Percentiles rank a stretch among this genome's conserved stretches.
Evolutionary conservation across 164 flowering plant species (phyloP).

Genomic region (Umbilicus rupestris): DNA sequence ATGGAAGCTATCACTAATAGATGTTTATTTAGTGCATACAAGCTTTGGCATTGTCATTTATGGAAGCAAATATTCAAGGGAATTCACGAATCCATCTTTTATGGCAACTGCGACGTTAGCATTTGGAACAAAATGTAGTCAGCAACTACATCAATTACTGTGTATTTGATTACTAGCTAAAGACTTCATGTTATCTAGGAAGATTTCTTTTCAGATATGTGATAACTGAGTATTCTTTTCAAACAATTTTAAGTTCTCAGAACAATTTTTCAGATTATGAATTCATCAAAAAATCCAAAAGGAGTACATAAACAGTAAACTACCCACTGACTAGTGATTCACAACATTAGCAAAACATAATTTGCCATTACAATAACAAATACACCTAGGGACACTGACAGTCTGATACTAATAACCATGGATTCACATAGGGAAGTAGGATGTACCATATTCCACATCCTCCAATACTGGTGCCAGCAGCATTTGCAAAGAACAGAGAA

Average conservation of each 20-base stretch:
- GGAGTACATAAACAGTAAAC: too few species aligned
- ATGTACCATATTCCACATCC: slow-evolving; percentile 98
- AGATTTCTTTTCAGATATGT: too few species aligned
- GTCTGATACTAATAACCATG: neutral
- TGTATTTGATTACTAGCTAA: neutral
- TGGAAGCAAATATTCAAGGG: too few species aligned
- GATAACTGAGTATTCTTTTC: neutral
- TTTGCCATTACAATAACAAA: neutral
- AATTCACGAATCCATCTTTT: too few species aligned
- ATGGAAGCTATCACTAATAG: neutral
- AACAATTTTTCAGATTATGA: too few species aligned
- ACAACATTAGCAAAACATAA: too few species aligned
- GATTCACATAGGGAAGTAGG: slow-evolving; percentile 10
- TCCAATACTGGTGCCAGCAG: slow-evolving; percentile 78
- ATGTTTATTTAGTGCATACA: neutral
- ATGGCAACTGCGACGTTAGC: too few species aligned
- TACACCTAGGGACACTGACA: neutral
- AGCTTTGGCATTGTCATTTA: neutral
- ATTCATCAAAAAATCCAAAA: too few species aligned
- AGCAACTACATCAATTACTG: neutral
- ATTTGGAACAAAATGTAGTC: neutral
- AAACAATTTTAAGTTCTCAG: neutral
- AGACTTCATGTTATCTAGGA: neutral
- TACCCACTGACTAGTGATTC: too few species aligned
- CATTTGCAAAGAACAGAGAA: slow-evolving; percentile 15